Conservation (phyloP, 257 asterid species). For the Ajuga chamaepitys region DNA sequence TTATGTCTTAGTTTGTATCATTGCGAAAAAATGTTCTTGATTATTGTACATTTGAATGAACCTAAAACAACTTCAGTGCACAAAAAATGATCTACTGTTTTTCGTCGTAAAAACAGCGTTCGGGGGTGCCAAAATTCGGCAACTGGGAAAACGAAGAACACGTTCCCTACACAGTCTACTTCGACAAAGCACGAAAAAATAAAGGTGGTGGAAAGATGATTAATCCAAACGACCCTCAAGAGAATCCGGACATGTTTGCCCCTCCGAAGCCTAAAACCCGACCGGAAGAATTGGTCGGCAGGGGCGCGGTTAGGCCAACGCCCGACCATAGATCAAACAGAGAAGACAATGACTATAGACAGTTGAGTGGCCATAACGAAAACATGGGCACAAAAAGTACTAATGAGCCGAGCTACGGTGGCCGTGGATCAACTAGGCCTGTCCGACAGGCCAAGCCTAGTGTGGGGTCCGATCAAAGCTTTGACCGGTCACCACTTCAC, state of each 20-base stretch:
- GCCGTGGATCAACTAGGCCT: slow-evolving; percentile 36
- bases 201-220: slow-evolving; percentile 61
- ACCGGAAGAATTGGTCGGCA: slow-evolving; percentile 30
- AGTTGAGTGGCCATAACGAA: slow-evolving; percentile 14
- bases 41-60: not conserved
- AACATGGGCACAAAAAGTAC: slow-evolving; percentile 16
- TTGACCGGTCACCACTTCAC: slow-evolving; percentile 48
- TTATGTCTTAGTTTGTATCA: no score
- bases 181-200: slow-evolving; percentile 64
- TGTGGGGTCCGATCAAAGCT: slow-evolving; percentile 37
- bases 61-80: no score
- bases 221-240: slow-evolving; percentile 75
- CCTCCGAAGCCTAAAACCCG: slow-evolving; percentile 20
- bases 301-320: slow-evolving; percentile 29
- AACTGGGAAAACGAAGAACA: slow-evolving; percentile 51
- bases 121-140: slow-evolving; percentile 46
- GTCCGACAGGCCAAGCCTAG: slow-evolving; percentile 30
- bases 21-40: no score
- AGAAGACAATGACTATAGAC: slow-evolving; percentile 34
- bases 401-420: slow-evolving; percentile 26
- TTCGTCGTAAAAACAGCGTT: slow-evolving; percentile 22
- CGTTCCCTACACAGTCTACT: slow-evolving; percentile 72
- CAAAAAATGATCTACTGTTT: not conserved
- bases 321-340: slow-evolving; percentile 21
- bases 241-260: slow-evolving; percentile 53